Base-by-base conservation (phyloP, 148 eudicot genomes). In the Vaccinium corymbosum region DNA sequence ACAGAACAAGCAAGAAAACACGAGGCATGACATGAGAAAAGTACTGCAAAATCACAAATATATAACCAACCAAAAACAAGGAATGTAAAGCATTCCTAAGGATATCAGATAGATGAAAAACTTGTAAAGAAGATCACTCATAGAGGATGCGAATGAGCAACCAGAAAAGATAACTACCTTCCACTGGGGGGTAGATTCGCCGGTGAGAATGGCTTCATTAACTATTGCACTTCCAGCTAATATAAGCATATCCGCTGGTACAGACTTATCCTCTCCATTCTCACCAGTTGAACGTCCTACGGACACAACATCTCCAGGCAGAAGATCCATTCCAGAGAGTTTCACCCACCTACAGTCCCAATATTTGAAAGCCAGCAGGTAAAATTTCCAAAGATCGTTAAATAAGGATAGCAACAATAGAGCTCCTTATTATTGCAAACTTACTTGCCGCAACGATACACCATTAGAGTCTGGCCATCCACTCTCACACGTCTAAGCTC, bases 121-220 rank as follows among this genome's bases (percentile, higher is more conserved):
- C 35, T 16, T 74, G 27, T 46, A 50, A 76, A 38, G 13, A 29
- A 38, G 10, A 78, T 52, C 56, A 79, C 74, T 19, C 51, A 68
- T 49, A 84, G 42, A 62, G 59, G 29, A 59, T 32, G n/a, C 83
- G 52, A 86, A 38, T 22, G 15, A 53, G 76, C 9, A 74, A n/a
- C 85, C 32, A 78, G 42, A 86, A 84, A 81, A 89, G 87, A 73
- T 49, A 53, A 84, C 70, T 80, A 95, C 99, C 98, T 97, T 97
- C 99, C 99, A 97, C 85, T 94, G 99, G 27, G 99, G 73, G 73
- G 99, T 97, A 82, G 99, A 97, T 90, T 97, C 98, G 87, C 99
- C 99, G 0, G 99, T 97, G 72, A 97, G 92, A 85, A 97, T 97
- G 55, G 99, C 99, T 89, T 97, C 99, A 83, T 97, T 97, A 51